These are phyloP conservation scores for Ophiostoma tasmaniense DNA, from an alignment of 2,329 filamentous ascomycete genomes.

Conservation along the genomic window DNA sequence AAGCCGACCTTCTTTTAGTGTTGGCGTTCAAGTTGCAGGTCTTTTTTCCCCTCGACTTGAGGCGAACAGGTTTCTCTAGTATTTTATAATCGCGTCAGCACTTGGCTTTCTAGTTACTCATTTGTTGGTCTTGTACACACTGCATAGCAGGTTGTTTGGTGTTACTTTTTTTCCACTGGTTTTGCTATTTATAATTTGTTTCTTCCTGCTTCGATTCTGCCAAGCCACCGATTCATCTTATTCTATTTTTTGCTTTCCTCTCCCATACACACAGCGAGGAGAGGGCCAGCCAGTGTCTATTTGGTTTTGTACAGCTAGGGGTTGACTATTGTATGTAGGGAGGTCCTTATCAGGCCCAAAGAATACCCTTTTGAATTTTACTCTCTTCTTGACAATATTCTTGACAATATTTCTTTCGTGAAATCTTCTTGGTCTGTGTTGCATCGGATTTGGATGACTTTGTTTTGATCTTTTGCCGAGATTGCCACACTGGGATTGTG, in stretches of 20 bases:
- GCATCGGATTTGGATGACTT: no score
- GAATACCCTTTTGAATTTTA: conserved; percentile 11
- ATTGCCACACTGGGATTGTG: no score
- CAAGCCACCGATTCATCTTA: neutral
- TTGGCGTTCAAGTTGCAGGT: neutral
- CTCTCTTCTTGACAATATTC: neutral
- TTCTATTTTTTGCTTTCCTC: neutral
- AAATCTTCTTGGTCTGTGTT: no score
- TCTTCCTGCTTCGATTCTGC: neutral
- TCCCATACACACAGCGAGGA: neutral
- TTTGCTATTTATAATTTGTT: neutral
- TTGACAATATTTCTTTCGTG: neutral
- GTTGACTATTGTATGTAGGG: neutral
- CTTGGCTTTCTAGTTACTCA: neutral
- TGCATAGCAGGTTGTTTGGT: neutral
- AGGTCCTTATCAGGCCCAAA: neutral
- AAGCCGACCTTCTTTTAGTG: conserved; percentile 52
- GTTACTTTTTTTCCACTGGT: neutral
- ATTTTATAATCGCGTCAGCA: neutral
- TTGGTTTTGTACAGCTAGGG: neutral
- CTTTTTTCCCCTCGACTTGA: neutral
- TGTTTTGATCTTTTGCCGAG: no score
- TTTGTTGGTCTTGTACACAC: neutral
- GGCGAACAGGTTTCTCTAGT: neutral
- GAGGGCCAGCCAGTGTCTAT: neutral